These are phyloP conservation scores for Parascedosporium putredinis DNA, from an alignment of 2,329 filamentous ascomycete species.

Conservation along the genomic window DNA sequence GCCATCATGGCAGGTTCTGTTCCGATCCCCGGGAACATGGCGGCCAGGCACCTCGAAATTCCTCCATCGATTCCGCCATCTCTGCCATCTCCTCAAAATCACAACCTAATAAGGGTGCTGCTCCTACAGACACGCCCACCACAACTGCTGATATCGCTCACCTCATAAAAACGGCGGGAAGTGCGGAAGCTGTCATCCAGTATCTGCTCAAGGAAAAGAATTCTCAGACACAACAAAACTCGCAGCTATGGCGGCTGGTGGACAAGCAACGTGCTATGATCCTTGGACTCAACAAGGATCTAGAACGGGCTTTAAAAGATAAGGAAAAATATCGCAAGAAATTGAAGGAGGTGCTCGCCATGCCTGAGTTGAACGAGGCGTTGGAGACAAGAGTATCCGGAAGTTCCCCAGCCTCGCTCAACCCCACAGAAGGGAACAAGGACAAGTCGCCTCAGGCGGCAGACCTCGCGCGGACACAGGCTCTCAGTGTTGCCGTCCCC, in stretches of 20 bases:
- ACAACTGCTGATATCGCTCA: constrained; percentile 65
- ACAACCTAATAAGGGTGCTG: constrained; percentile 37
- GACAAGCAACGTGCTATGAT: constrained; percentile 96
- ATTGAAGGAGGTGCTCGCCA: constrained; percentile 60
- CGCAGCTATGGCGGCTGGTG: constrained; percentile 87
- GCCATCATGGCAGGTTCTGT: constrained; percentile 38
- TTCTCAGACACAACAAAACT: constrained; percentile 77
- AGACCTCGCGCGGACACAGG: not conserved
- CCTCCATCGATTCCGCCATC: constrained; percentile 88
- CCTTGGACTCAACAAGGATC: constrained; percentile 83
- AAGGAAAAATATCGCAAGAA: constrained; percentile 91
- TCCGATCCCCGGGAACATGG: constrained; percentile 27
- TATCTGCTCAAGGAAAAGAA: constrained; percentile 88
- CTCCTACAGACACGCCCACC: constrained; percentile 44
- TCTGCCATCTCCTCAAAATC: constrained; percentile 60
- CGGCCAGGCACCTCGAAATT: constrained; percentile 50
- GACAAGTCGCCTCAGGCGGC: not conserved
- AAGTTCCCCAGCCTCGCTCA: not conserved
- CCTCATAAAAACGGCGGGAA: constrained; percentile 75
- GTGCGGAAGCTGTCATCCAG: constrained; percentile 77
- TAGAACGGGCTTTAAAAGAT: constrained; percentile 83
- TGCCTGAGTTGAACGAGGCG: constrained; percentile 14
- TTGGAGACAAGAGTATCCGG: not conserved
- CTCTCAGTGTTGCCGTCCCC: constrained; percentile 16
- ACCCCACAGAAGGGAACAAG: not conserved